Evolutionary conservation across 805 yeast species (phyloP), one percentile per base, ranked within the genome.

Genomic region (Wickerhamiella sergipiensis): DNA sequence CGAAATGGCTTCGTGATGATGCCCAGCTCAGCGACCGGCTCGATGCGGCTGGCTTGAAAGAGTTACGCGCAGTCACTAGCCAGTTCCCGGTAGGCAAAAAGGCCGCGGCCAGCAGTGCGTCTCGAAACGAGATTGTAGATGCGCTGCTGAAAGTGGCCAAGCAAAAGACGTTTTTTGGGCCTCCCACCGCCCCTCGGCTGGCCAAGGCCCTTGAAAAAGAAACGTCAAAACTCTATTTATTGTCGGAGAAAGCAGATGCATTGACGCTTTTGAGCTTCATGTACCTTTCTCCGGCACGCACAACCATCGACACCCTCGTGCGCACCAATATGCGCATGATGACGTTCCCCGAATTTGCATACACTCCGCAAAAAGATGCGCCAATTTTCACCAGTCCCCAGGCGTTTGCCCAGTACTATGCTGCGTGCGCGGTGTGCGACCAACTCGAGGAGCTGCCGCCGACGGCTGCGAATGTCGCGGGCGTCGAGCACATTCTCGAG

Each of bases 251-350:
- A n/a, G 49, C 59, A 12, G 21, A 15, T 1, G 47, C 54, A 8
- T 46, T 61, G 9, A 21, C 31, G 43, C 22, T 52, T 12, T 48
- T 59, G 43, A 53, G 59, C 48, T 50, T 52, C 42, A 38, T 56
- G 47, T 60, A 54, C 23, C 43, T 63, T 36, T 49, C 46, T 42
- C 64, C 65, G 2, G 55, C 63, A 2, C 54, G 55, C 19, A 55
- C 60, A 1, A 46, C 53, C 1, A 43, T 59, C 18, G 62, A 61
- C 22, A 43, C 47, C 9, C 48, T 62, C 0, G 50, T 55, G 6
- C 46, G 61, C 9, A 46, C 60, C 6, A 57, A 57, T 22, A 61
- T 62, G 64, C 46, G 52, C 9, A 50, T 59, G 47, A 54, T 58
- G n/a, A 24, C 49, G 10, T 62, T 59, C 48, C 48, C 43, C 6